Base-by-base conservation (phyloP, 1,139 yeast genomes). In the Pichia sp. region DNA sequence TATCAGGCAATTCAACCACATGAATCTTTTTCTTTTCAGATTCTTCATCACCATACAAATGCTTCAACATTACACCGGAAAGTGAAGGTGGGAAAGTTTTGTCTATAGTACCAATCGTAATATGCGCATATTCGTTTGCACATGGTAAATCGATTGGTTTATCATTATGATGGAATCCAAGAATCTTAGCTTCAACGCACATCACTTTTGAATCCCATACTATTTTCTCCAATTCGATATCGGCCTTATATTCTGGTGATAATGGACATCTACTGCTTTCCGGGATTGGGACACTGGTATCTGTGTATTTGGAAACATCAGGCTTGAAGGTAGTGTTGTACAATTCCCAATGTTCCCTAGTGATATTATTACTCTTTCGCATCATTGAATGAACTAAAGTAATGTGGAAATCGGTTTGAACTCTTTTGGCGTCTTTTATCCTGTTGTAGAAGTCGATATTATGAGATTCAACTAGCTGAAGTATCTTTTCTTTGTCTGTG, bases 331-430 rank as follows among this genome's bases (percentile, higher is more conserved):
- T 33, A 2, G 46, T 24, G 2, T 15, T 38, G 34, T 61, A 59
- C 4, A 36, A 27, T 7, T 54, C 52, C 61, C 63, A 61, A 4
- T 55, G 21, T 2, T 44, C 27, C 22, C 48, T 51, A 10, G 39
- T 27, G 10, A 43, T 38, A 17, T 57, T 45, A 40, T 65, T 66
- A n/a, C 56, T 48, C 15, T 63, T 56, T 68, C 73, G 68, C 8
- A 66, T 44, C n/a, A 56, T 58, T 42, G 63, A 61, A 61, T 93
- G 98, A 0, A 81, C 78, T 38, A 91, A 63, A 0, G 99, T 93
- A 1, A 91, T 79, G 62, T 93, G 99, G 58, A 89, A 85, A 34
- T 71, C 74, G 0, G 60, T 46, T 57, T 84, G 90, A 0, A 84
- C 64, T 34, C 82, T 67, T 3, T 67, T 43, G 2, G 12, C 3